Conservation (phyloP, 345 rosid species). For the Hibiscus mutabilis region DNA sequence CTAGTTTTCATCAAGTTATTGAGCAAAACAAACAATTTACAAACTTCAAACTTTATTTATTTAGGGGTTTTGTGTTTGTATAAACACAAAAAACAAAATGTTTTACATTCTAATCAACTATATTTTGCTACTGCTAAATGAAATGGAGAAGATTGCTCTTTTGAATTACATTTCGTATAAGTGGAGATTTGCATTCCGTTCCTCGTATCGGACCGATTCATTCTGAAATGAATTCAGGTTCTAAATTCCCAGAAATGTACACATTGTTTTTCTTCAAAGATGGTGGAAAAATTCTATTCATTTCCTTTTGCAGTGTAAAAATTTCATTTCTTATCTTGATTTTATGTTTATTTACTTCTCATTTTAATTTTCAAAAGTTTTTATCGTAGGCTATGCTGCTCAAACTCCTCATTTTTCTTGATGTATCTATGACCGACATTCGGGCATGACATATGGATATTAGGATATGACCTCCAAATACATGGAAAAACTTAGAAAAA, state of each 20-base stretch:
- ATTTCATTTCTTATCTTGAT: not conserved
- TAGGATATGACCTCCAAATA: too few species aligned
- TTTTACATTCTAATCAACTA: too few species aligned
- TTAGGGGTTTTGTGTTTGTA: not conserved
- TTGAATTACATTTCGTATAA: not conserved
- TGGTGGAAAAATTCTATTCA: not conserved
- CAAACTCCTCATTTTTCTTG: too few species aligned
- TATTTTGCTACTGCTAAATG: too few species aligned
- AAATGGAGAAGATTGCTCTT: not conserved
- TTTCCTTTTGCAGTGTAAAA: too few species aligned
- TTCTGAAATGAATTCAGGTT: not conserved
- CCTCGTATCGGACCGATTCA: not conserved
- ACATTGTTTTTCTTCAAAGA: not conserved
- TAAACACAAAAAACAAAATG: too few species aligned
- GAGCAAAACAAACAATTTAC: not conserved
- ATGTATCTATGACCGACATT: too few species aligned
- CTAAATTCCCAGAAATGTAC: not conserved
- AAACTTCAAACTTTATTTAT: not conserved
- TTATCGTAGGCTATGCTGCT: not conserved
- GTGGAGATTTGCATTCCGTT: not conserved
- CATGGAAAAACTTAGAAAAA: too few species aligned
- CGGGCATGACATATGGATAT: too few species aligned
- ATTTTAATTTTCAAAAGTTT: not conserved
- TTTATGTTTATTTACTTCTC: not conserved
- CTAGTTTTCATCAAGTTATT: too few species aligned